Evolutionary conservation across 805 yeast species (phyloP), one percentile per base, ranked within the genome.

Genomic region (Barnettozyma pratensis): DNA sequence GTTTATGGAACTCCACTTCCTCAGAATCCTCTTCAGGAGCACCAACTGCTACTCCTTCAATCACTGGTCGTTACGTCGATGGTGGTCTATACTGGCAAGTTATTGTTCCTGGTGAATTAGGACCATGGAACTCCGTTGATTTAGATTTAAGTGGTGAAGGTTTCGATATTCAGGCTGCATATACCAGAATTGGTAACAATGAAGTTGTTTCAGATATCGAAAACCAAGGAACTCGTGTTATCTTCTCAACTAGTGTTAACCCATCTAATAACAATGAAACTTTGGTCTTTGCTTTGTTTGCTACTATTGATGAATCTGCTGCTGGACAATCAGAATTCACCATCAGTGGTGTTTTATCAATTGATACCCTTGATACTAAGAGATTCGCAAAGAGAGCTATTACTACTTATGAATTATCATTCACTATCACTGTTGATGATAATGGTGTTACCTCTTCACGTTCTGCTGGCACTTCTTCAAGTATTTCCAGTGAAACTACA

Each of bases 361-460:
- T 42, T 26, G 34, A 28, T 25, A 42, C 45, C 35, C 34, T 31
- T 5, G 42, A 44, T 14, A 19, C 14, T 4, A 37, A 36, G 39
- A 42, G 38, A 42, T 8, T 50, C 25, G 11, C 43, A 29, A 51
- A 48, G 52, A 51, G 54, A 46, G 54, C 50, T 12, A 12, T 41
- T 11, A 8, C n/a, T 5, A 35, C 46, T n/a, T 48, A 14, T n/a
- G 45, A 44, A 7, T 29, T 52, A 32, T 19, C 49, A 8, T 38
- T 44, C 47, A 49, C 54, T 25, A 41, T 49, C 19, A 28, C 31
- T 32, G 40, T 39, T 7, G 42, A 46, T 37, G 37, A 29, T 34
- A 38, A 39, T 14, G 35, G 32, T 10, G 14, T 44, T n/a, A 29
- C 34, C 26, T 43, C 49, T 7, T 27, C 40, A 14, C 27, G 49